Conservation (phyloP, 495 filamentous ascomycete species). For the Xylaria nigripes region DNA sequence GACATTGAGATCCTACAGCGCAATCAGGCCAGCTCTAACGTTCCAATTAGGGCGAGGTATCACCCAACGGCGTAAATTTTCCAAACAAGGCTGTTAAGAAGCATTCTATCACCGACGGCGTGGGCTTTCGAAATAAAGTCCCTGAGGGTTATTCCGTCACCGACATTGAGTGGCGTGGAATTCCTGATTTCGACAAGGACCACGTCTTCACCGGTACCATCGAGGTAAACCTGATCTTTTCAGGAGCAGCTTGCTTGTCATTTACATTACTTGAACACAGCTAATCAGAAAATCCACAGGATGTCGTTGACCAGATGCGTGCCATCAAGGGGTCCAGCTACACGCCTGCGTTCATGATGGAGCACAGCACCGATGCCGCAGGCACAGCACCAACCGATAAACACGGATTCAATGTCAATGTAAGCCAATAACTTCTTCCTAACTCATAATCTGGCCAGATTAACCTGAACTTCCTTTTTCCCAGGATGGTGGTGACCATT, state of each 20-base stretch:
- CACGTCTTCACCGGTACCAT: conserved; percentile 1
- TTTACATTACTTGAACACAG: too few species aligned
- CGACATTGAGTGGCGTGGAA: conserved; percentile 2
- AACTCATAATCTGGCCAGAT: background rate
- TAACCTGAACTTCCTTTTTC: too few species aligned
- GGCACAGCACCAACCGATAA: background rate
- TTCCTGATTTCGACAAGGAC: background rate
- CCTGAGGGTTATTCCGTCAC: background rate
- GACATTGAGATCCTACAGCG: background rate
- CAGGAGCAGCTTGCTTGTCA: too few species aligned
- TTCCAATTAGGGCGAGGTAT: background rate
- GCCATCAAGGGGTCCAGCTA: conserved; percentile 1
- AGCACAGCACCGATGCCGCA: background rate
- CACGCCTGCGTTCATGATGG: background rate
- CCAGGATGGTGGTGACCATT: background rate
- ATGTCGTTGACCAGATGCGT: conserved; percentile 1
- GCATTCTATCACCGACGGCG: background rate
- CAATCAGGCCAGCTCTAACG: background rate
- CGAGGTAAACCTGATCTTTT: background rate
- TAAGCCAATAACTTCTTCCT: background rate
- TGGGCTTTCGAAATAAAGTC: background rate
- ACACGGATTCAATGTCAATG: background rate
- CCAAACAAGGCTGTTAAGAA: background rate
- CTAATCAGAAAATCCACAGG: background rate
- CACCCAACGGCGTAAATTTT: too few species aligned